Evolutionary conservation across 2,329 filamentous ascomycete species (phyloP), one percentile per base, ranked within the genome.

Genomic region (Stachybotrys elegans): DNA sequence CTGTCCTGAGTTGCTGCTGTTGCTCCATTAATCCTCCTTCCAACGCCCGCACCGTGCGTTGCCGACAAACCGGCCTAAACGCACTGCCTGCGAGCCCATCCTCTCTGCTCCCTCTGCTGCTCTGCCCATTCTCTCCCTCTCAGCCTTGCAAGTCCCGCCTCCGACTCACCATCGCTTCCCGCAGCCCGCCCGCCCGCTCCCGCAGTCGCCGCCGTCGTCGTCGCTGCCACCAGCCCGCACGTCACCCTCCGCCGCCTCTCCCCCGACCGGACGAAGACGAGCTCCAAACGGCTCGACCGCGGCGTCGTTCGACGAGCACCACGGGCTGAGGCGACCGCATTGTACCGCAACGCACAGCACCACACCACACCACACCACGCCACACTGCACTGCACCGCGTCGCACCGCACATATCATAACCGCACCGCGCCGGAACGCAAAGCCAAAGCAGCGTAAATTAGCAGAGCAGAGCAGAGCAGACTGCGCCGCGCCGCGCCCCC

Each of bases 401-500:
- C n/a, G n/a, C n/a, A n/a, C n/a, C n/a, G n/a, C n/a, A n/a, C n/a
- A n/a, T n/a, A n/a, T n/a, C n/a, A n/a, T n/a, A n/a, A n/a, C n/a
- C n/a, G n/a, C n/a, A n/a, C n/a, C n/a, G n/a, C n/a, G n/a, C n/a
- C n/a, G n/a, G n/a, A n/a, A n/a, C n/a, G n/a, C n/a, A n/a, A n/a
- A n/a, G n/a, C n/a, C n/a, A n/a, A n/a, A n/a, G n/a, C n/a, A n/a
- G n/a, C n/a, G n/a, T n/a, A n/a, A n/a, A n/a, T n/a, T n/a, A n/a
- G n/a, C n/a, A 38, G 35, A 6, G n/a, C n/a, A 21, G 13, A 3
- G 17, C 29, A 39, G 42, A 29, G 35, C 39, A 31, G 46, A n/a
- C n/a, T 22, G n/a, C n/a, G 43, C 49, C 39, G 40, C 46, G 42
- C 44, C 47, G 36, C 45, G 46, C 40, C 43, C 49, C 45, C 47